phyloP scores from a whole-genome alignment of 192 early-diverging fungal species.

The Lunasporangiospora selenospora region DNA sequence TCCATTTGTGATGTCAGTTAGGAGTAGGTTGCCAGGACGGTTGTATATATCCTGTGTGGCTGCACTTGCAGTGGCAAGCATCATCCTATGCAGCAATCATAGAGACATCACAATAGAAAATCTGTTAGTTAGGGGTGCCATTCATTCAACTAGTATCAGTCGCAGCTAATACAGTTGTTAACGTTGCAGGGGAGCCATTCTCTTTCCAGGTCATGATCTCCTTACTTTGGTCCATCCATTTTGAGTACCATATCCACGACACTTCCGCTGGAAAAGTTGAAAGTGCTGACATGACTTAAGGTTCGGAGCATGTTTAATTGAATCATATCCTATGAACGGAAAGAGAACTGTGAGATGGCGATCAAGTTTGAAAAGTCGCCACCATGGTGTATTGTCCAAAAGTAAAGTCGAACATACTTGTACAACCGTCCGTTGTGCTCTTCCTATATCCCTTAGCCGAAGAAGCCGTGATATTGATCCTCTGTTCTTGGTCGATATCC shows the following conservation, averaged over 20 bases:
- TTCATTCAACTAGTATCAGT: too few species aligned
- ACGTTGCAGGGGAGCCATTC: too few species aligned
- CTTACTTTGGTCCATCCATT: slow-evolving; percentile 10
- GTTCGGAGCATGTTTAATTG: not conserved
- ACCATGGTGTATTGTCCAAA: not conserved
- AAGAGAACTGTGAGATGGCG: not conserved
- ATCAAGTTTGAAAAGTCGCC: too few species aligned
- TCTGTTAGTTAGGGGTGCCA: too few species aligned
- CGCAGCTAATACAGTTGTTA: too few species aligned
- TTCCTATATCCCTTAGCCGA: slow-evolving; percentile 1
- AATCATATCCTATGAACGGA: slow-evolving; percentile 5
- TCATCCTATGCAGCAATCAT: slow-evolving; percentile 7
- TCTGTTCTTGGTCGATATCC: not conserved
- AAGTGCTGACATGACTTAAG: slow-evolving; percentile 16
- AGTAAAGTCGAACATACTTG: not conserved
- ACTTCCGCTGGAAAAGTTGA: slow-evolving; percentile 31
- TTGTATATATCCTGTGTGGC: slow-evolving; percentile 38
- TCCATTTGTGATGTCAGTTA: slow-evolving; percentile 15
- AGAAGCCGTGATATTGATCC: not conserved
- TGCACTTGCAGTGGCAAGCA: slow-evolving; percentile 25
- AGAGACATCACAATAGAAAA: too few species aligned
- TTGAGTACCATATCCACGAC: slow-evolving; percentile 37
- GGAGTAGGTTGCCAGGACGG: slow-evolving; percentile 28
- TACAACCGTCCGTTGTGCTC: not conserved
- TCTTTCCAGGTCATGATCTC: too few species aligned